Evolutionary conservation across 768 basidiomycete genomes (phyloP).

Genomic region (Coprinellus micaceus): DNA sequence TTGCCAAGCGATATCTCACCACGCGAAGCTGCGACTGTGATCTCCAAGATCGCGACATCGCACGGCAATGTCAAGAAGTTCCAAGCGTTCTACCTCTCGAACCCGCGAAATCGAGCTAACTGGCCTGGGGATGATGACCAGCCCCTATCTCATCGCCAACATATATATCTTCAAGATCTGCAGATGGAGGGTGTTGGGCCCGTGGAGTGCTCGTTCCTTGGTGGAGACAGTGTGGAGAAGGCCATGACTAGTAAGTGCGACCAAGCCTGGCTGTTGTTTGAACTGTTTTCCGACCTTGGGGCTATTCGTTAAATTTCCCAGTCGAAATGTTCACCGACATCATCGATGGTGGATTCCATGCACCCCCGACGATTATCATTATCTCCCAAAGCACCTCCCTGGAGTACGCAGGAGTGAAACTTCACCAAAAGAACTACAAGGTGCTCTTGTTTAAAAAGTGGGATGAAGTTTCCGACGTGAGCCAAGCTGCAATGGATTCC

Average conservation of each 20-base stretch:
- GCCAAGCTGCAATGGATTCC: not conserved
- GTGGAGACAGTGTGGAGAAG: slow-evolving; percentile 3
- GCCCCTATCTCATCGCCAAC: not conserved
- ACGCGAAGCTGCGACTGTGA: slow-evolving; percentile 2
- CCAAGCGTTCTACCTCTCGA: slow-evolving; percentile 11
- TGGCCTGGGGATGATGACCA: not conserved
- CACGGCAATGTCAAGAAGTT: slow-evolving; percentile 9
- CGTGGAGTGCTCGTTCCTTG: slow-evolving; percentile 1
- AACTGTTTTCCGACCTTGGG: not conserved
- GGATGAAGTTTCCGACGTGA: not conserved
- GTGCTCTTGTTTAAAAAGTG: not conserved
- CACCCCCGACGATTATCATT: not conserved
- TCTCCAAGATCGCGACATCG: slow-evolving; percentile 3
- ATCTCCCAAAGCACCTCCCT: slow-evolving; percentile 3
- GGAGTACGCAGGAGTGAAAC: not conserved
- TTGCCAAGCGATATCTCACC: not conserved
- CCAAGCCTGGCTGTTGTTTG: too few relatives aligned
- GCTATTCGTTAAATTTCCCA: not conserved
- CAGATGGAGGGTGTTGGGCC: not conserved
- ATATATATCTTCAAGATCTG: not conserved
- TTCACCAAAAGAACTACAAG: not conserved
- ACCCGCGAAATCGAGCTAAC: not conserved
- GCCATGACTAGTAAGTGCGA: slow-evolving; percentile 5
- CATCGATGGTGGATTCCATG: not conserved
- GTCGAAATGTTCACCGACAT: slow-evolving; percentile 6